Conservation (phyloP, 805 yeast genomes). For the Millerozyma miso region DNA sequence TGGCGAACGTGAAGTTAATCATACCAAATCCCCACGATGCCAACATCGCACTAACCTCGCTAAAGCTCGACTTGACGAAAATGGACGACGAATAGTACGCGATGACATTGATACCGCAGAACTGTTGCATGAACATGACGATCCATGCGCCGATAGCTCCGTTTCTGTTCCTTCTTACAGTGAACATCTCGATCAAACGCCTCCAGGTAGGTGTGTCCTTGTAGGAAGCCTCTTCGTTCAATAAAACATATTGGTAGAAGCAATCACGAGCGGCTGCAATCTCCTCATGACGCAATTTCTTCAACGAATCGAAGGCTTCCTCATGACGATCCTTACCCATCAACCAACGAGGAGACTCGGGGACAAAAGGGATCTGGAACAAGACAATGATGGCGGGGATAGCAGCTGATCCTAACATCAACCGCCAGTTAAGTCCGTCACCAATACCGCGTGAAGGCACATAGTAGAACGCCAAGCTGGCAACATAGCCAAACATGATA, state of each 20-base stretch:
- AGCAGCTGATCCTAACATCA: conserved; percentile 62
- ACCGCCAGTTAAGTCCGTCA: conserved; percentile 52
- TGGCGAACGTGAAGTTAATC: conserved; percentile 73
- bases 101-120: conserved; percentile 86
- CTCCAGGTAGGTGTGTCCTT: conserved; percentile 39
- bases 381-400: conserved; percentile 53
- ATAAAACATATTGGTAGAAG: conserved; percentile 52
- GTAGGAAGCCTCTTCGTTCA: conserved; percentile 58
- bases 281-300: conserved; percentile 40
- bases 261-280: conserved; percentile 64
- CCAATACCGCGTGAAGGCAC: conserved; percentile 45
- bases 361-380: conserved; percentile 49
- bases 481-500: conserved; percentile 61
- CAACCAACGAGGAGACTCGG: conserved; percentile 71
- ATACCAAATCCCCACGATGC: conserved; percentile 89
- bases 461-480: conserved; percentile 55
- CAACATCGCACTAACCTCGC: conserved; percentile 57
- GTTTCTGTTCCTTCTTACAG: conserved; percentile 76
- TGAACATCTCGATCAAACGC: conserved; percentile 55
- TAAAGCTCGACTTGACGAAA: conserved; percentile 63
- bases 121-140: conserved; percentile 87
- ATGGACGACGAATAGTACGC: conserved; percentile 81
- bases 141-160: conserved; percentile 78
- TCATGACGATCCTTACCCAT: conserved; percentile 47
- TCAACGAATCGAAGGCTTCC: conserved; percentile 49